Base-by-base conservation (phyloP, 331 rosid species). In the Rhamnella rubrinervis region DNA sequence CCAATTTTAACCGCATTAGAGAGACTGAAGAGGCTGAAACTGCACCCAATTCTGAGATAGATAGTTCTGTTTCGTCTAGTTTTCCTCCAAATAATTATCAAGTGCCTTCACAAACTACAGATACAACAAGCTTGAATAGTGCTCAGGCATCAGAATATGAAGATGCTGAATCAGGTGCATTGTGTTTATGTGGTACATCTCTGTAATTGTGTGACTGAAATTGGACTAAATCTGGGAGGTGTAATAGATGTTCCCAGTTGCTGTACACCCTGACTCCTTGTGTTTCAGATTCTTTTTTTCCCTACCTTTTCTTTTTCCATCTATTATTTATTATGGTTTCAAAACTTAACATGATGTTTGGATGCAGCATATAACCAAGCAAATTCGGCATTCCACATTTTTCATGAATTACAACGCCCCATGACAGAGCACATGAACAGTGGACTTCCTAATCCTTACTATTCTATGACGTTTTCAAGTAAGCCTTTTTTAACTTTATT, bases 121-220 rank as follows among this genome's bases (percentile, higher is more conserved):
- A 88, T 18, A 75, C 87, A 51, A 75, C 82, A 67, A 85, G 92
- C 85, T 81, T 85, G 53, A 87, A 72, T 63, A 85, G 85, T 78
- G 75, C 80, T 59, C 89, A 81, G 70, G 78, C 86, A 65, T 81
- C 96, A 65, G 92, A 87, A 57, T 84, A 67, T 23, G 97, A 87
- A 84, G 96, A 89, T 72, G 84, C 84, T 49, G 95, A 89, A 81
- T 87, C 96, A 59, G 96, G 96, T 87, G 84, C 73, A 59, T 63
- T 79, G 56, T 65, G 63, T 50, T 37, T 67, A 6, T 52, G n/a
- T 59, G 51, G 70, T 70, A 63, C 44, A 66, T 37, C 19, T 19
- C n/a, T 56, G 6, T 25, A 25, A 50, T 44, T 37, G 20, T 37
- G 40, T 67, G 8, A 41, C 62, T 13, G 15, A 38, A 17, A 44